Evolutionary conservation across 1,139 yeast genomes (phyloP), one percentile per base, ranked within the genome.

Genomic region (Saccharomyces hybrid): DNA sequence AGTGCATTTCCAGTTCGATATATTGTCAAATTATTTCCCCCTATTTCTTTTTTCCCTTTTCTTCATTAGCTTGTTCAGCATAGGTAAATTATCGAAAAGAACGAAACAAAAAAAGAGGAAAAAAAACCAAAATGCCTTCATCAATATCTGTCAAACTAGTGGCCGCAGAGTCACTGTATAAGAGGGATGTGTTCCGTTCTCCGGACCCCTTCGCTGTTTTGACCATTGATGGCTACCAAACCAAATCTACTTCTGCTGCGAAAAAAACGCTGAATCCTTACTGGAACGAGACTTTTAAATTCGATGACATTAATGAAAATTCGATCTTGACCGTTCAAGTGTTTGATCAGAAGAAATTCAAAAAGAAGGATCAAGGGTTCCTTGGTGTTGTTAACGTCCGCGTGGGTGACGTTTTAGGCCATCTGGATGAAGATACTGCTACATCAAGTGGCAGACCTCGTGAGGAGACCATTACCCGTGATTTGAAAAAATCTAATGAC

Each of bases 161-260:
- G 56, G 97, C 98, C 41, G 97, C 98, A 8, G 99, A 95, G 71
- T 89, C 96, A 47, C 83, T 93, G 57, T 90, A 88, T 73, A 93
- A 93, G 72, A 80, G 99, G 62, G 99, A 93, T 72, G 91, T 95
- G 25, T 89, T 93, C 70, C 84, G 96, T 63, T 88, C 85, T 61
- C 99, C 99, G 1, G 99, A 93, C 71, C 99, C 99, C 5, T 93
- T 93, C 75, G 97, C 98, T 0, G 99, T 95, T 44, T 78, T 93
- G 61, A 93, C 98, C 5, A 95, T 95, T 16, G 99, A 93, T 70
- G 99, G 99, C 4, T 85, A 89, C 20, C 99, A 93, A 71, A 93
- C 99, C 2, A 89, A 88, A 68, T 88, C 97, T 23, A 93, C 99
- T 2, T 83, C 90, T 52, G 95, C 96, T 32, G 95, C 95, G 47